These are phyloP conservation scores for Syzygium jambos DNA, from an alignment of 345 rosid species.

Conservation along the genomic window DNA sequence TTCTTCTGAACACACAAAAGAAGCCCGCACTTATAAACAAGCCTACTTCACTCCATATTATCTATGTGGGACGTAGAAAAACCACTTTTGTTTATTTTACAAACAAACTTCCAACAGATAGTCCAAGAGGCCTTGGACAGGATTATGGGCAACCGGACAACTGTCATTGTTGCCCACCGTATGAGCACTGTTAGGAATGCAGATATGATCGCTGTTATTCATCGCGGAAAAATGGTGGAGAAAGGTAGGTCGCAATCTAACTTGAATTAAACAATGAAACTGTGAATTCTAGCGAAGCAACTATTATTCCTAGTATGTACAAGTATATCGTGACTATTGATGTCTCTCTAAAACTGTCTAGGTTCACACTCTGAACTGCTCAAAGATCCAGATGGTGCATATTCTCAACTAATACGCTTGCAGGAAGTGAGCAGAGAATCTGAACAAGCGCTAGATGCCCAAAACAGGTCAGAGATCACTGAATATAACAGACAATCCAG, in stretches of 20 bases:
- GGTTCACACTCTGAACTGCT: slow-evolving; percentile 63
- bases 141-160: slow-evolving; percentile 30
- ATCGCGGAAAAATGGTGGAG: slow-evolving; percentile 24
- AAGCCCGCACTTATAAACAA: too few species aligned
- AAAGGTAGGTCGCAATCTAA: slow-evolving; percentile 14
- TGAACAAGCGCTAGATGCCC: slow-evolving; percentile 26
- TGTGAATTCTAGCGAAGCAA: background rate
- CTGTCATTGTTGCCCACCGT: slow-evolving; percentile 30
- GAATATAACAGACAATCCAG: slow-evolving; percentile 35
- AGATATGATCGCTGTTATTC: slow-evolving; percentile 22
- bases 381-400: slow-evolving; percentile 76
- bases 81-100: too few species aligned
- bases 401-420: slow-evolving; percentile 67
- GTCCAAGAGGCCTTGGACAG: slow-evolving; percentile 33
- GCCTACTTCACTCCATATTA: too few species aligned
- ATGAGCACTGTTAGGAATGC: slow-evolving; percentile 28
- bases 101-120: too few species aligned
- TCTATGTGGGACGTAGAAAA: too few species aligned
- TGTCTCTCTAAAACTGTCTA: slow-evolving; percentile 1
- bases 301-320: background rate
- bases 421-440: slow-evolving; percentile 50
- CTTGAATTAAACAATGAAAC: background rate
- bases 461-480: slow-evolving; percentile 15
- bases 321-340: background rate
- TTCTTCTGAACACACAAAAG: too few species aligned